Conservation (phyloP, 495 filamentous ascomycete genomes). For the Acidomyces sp. region DNA sequence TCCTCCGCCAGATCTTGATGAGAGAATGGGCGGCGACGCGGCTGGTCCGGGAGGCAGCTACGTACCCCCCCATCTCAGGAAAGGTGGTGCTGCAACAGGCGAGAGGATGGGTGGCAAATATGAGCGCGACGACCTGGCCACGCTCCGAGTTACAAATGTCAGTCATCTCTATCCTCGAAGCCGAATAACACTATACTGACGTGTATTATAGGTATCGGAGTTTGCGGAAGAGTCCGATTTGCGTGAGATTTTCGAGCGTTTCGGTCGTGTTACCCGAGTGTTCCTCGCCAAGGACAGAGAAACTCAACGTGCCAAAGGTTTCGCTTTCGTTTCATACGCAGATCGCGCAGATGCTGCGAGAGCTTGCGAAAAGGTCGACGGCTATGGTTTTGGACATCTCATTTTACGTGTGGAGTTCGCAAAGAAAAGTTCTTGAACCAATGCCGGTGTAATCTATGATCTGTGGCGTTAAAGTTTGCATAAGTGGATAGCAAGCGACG, state of each 20-base stretch:
- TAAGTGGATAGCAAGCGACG: too few relatives aligned
- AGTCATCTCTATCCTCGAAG: conserved; percentile 28
- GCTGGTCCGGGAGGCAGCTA: conserved; percentile 62
- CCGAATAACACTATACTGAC: not conserved
- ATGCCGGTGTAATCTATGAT: too few relatives aligned
- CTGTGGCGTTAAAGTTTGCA: too few relatives aligned
- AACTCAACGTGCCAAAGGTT: conserved; percentile 87
- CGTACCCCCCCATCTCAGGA: conserved; percentile 82
- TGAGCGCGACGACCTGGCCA: conserved; percentile 92
- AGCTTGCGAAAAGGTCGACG: conserved; percentile 96
- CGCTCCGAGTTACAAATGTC: conserved; percentile 93
- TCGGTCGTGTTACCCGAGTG: conserved; percentile 89
- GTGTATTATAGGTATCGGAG: conserved; percentile 61
- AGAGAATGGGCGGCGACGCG: conserved; percentile 37
- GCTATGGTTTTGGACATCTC: conserved; percentile 41
- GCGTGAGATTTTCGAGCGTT: conserved; percentile 93
- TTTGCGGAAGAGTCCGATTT: conserved; percentile 91
- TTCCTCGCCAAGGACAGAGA: conserved; percentile 96
- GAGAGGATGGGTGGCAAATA: conserved; percentile 90
- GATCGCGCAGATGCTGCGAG: conserved; percentile 77
- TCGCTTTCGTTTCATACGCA: conserved; percentile 92
- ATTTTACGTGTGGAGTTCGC: conserved; percentile 34
- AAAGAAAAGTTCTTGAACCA: conserved; percentile 27
- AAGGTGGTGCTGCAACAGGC: conserved; percentile 43
- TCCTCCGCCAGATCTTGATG: conserved; percentile 41